These are phyloP conservation scores for Talaromyces amestolkiae DNA, from an alignment of 2,329 filamentous ascomycete species.

Conservation along the genomic window DNA sequence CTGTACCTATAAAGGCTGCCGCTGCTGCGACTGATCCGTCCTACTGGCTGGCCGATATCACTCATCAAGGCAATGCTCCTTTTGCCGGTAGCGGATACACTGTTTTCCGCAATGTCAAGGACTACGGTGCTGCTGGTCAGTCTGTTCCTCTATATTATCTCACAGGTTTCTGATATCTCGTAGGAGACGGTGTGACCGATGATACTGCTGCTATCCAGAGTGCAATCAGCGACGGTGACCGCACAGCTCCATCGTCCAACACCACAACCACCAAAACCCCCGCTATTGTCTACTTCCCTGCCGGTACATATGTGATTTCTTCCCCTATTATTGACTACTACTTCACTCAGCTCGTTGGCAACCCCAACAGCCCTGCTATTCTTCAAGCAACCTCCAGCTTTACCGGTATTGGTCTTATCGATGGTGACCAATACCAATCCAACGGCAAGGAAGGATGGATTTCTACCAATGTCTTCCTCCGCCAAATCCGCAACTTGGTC, in stretches of 20 bases:
- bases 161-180: not conserved
- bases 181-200: constrained; percentile 51
- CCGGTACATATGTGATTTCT: constrained; percentile 60
- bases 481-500: constrained; percentile 64
- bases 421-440: constrained; percentile 53
- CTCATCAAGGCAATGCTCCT: constrained; percentile 31
- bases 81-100: constrained; percentile 17
- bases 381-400: constrained; percentile 56
- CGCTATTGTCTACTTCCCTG: constrained; percentile 58
- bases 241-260: constrained; percentile 44
- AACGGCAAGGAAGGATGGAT: constrained; percentile 38
- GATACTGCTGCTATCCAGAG: constrained; percentile 57
- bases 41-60: constrained; percentile 36
- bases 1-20: not conserved
- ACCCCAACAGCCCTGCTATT: constrained; percentile 56
- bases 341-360: constrained; percentile 63
- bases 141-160: not conserved
- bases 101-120: constrained; percentile 23
- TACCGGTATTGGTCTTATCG: constrained; percentile 55
- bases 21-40: constrained; percentile 21
- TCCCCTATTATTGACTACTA: constrained; percentile 61
- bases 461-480: constrained; percentile 62
- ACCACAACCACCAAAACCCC: constrained; percentile 51
- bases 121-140: constrained; percentile 34
- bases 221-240: constrained; percentile 46